Evolutionary conservation across 108 stramenopile species (phyloP), one percentile per base, ranked within the genome.

Genomic region (Ochromonas danica): DNA sequence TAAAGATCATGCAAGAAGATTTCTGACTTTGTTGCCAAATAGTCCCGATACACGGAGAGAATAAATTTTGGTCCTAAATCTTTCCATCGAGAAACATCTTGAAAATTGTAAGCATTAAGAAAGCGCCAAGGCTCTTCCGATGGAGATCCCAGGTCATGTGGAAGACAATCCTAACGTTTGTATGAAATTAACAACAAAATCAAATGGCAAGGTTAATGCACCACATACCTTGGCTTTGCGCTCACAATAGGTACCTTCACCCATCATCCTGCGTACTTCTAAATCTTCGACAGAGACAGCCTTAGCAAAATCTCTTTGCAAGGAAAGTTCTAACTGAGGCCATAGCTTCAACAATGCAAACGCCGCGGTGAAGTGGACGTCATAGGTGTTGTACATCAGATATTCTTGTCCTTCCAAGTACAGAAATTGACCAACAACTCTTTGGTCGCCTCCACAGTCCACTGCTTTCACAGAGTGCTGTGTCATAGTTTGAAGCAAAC

Each of bases 371-470:
- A 85, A 85, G 61, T 85, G 84, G 10, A 85, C 84, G 42, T 85
- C 84, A 36, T 70, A 79, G 42, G 84, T 85, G 79, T 85, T 85
- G 81, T 85, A 85, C 84, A 85, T 85, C 0, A 81, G n/a, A 51
- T 85, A 85, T 74, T 85, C 84, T 43, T 81, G 84, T 40, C 84
- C 84, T 57, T 84, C 80, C 28, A 81, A 27, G 42, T 83, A 83
- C n/a, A 83, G 41, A 71, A 83, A 83, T 61, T 77, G 42, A 22
- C 83, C 83, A 14, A 83, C 71, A 25, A 40, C 14, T 0, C 27
- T 1, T 27, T 71, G 71, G 38, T 80, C 42, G 14, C 83, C 83
- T 38, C 67, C 39, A 10, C 62, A 65, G 25, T 51, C 22, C n/a
- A n/a, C n/a, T n/a, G n/a, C n/a, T n/a, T n/a, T n/a, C n/a, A n/a